Percentiles rank a stretch among this genome's conserved stretches.
These are phyloP conservation scores for Globomyces sp. DNA, from an alignment of 371 early-diverging fungal species.

Conservation along the genomic window DNA sequence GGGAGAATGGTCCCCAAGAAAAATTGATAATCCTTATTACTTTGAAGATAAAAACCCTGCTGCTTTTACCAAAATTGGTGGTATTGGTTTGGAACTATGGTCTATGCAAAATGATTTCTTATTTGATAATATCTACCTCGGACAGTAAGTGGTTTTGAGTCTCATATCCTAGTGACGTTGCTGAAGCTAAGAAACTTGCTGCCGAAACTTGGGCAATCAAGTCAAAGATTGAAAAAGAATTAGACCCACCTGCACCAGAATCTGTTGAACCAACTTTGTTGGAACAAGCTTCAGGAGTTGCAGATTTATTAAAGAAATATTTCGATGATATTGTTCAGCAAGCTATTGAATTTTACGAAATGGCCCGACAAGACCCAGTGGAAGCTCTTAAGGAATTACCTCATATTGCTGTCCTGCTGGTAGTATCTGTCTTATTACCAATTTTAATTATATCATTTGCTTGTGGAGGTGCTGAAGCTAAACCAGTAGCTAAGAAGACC, in stretches of 20 bases:
- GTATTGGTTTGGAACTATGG: constrained; percentile 95
- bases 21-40: constrained; percentile 90
- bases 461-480: neutral
- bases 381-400: constrained; percentile 53
- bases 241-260: constrained; percentile 44
- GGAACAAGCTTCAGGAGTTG: constrained; percentile 8
- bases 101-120: constrained; percentile 90
- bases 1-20: constrained; percentile 89
- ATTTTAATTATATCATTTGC: constrained; percentile 29
- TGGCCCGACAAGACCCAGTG: constrained; percentile 47
- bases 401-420: constrained; percentile 46
- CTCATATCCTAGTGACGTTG: constrained; percentile 14
- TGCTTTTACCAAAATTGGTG: constrained; percentile 75
- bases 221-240: constrained; percentile 42
- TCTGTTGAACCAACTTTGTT: neutral
- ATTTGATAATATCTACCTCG: constrained; percentile 90
- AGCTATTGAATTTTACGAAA: constrained; percentile 41
- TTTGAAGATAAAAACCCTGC: constrained; percentile 76
- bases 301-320: constrained; percentile 15
- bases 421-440: constrained; percentile 37
- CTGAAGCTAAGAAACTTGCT: constrained; percentile 61
- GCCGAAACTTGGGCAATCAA: constrained; percentile 68
- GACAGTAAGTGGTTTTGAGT: constrained; percentile 47
- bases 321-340: constrained; percentile 19
- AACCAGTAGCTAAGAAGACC: constrained; percentile 30